phyloP scores from a whole-genome alignment of 306 rosid species.

The Corylus avellana region DNA sequence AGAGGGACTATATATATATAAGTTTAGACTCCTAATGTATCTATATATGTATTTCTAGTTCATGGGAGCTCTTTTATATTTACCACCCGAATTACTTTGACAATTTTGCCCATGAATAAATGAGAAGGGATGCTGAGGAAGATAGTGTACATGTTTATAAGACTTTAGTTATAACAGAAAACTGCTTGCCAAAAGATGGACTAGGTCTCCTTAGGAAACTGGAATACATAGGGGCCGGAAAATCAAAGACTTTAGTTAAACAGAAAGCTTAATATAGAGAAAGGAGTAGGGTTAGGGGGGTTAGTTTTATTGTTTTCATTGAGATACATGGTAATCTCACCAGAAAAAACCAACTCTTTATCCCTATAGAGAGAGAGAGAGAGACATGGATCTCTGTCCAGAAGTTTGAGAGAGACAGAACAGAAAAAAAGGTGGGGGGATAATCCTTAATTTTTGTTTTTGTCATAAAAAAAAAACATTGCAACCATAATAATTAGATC shows the following conservation, averaged over 20 bases:
- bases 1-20: too few relatives aligned
- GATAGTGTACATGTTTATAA: too few relatives aligned
- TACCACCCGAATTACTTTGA: too few relatives aligned
- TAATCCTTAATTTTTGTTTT: background rate
- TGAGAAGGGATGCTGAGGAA: too few relatives aligned
- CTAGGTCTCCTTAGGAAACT: background rate
- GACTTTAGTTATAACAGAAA: too few relatives aligned
- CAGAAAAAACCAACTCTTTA: slow-evolving; percentile 1
- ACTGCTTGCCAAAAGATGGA: background rate
- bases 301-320: background rate
- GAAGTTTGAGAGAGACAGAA: background rate
- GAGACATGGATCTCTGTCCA: background rate
- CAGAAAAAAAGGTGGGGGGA: background rate
- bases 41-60: too few relatives aligned
- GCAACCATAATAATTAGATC: background rate
- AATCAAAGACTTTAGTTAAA: background rate
- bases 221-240: background rate
- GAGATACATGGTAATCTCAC: background rate
- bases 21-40: too few relatives aligned
- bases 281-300: background rate
- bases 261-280: background rate
- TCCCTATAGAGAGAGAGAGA: background rate
- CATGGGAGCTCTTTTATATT: too few relatives aligned
- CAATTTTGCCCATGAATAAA: too few relatives aligned
- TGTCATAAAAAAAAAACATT: background rate